These are phyloP conservation scores for Entelexis sorbosivorans DNA, from an alignment of 1,139 yeast species.

Conservation along the genomic window DNA sequence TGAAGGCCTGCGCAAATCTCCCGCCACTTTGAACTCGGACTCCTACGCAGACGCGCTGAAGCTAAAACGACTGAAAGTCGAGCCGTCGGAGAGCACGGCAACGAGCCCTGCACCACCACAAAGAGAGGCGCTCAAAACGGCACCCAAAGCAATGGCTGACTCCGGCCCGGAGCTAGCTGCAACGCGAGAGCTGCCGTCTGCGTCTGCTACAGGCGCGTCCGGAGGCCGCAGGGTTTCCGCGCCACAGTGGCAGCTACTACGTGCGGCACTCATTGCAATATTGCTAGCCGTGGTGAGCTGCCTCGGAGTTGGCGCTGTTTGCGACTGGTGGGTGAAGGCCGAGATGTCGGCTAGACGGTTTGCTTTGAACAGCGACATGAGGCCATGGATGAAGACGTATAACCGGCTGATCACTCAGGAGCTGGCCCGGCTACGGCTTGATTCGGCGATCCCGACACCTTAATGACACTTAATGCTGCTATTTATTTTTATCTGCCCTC, in stretches of 20 bases:
- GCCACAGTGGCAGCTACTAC: neutral
- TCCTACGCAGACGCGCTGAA: too few relatives aligned
- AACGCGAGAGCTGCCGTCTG: too few relatives aligned
- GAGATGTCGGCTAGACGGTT: neutral
- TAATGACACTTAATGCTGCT: neutral
- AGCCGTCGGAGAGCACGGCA: too few relatives aligned
- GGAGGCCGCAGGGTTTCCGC: neutral
- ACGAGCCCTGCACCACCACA: too few relatives aligned
- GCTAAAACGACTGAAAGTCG: too few relatives aligned
- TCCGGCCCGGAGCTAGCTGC: too few relatives aligned
- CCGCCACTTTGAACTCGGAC: too few relatives aligned
- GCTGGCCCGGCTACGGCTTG: neutral
- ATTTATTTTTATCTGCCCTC: neutral
- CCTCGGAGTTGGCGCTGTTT: neutral
- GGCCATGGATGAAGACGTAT: slow-evolving; percentile 8
- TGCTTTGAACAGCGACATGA: neutral
- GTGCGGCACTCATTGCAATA: neutral
- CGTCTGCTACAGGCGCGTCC: too few relatives aligned
- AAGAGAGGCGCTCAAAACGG: too few relatives aligned
- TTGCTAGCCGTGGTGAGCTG: neutral
- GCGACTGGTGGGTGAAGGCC: neutral
- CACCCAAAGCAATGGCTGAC: too few relatives aligned
- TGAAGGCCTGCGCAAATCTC: too few relatives aligned
- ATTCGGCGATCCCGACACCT: neutral
- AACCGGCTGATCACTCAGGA: slow-evolving; percentile 1